Base-by-base conservation (phyloP, 1,284 basidiomycete genomes). In the Boletus sp. region DNA sequence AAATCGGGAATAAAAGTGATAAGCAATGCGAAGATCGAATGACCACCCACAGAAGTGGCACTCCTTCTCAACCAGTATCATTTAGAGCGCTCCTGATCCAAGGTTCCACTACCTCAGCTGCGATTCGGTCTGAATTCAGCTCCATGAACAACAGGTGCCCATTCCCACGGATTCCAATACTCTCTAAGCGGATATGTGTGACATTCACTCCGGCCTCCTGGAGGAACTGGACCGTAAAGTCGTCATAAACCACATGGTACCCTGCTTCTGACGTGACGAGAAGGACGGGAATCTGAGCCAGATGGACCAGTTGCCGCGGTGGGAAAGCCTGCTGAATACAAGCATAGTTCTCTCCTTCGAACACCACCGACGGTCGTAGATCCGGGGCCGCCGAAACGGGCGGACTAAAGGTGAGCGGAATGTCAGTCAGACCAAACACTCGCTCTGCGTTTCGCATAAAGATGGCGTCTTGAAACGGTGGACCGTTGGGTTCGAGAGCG, bases 121-220 rank as follows among this genome's bases (percentile, higher is more conserved):
- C 72, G 30, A 78, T 73, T 40, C 69, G 62, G 17, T 72, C 47
- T 5, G 61, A 66, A 55, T 77, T 77, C 50, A 68, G 71, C 48
- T 77, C 76, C 73, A 78, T 74, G 53, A 77, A 77, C 58, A 78
- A 70, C 71, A 78, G 72, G 55, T 78, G 76, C 1, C 69, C 76
- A 53, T 66, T 66, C 41, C 56, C 76, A 47, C 65, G 67, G 33
- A 78, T 75, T 6, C 76, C 76, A 4, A 72, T 55, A 36, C 67
- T 62, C n/a, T 57, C 61, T 29, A 78, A 51, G 9, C 57, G 57
- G 32, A 74, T 52, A 53, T 75, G 70, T 6, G 72, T 61, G 2
- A 76, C 72, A 8, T 59, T 52, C 10, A 77, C 75, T 0, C 74
- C 75, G 0, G 72, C 76, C 37, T 71, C 66, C 17, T 46, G 56